These are phyloP conservation scores for Blastobotrys elegans DNA, from an alignment of 1,139 yeast genomes.

Conservation along the genomic window DNA sequence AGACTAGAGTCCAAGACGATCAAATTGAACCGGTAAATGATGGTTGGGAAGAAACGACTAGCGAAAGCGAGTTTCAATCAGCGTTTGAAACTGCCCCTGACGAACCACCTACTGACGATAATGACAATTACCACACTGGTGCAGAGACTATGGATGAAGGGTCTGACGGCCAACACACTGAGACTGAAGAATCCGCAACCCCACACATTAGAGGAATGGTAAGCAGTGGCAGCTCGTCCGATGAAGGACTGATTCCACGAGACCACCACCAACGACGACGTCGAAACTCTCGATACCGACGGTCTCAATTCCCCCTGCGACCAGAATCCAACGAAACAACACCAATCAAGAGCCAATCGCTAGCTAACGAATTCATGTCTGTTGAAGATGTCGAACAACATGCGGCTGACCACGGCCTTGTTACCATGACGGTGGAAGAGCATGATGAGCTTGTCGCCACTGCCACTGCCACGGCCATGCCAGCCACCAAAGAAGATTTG, in stretches of 20 bases:
- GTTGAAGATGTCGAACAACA: constrained; percentile 43
- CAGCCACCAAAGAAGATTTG: constrained; percentile 11
- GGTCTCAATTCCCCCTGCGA: constrained; percentile 8
- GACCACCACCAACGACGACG: constrained; percentile 9
- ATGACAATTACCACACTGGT: constrained; percentile 34
- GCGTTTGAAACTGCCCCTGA: constrained; percentile 34
- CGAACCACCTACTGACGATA: constrained; percentile 31
- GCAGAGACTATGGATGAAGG: constrained; percentile 31
- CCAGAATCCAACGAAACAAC: constrained; percentile 17
- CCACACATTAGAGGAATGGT: constrained; percentile 1
- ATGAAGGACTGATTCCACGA: constrained; percentile 9
- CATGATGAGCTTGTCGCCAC: constrained; percentile 33
- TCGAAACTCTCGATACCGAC: constrained; percentile 14
- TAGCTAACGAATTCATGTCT: constrained; percentile 32
- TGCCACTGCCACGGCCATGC: constrained; percentile 9
- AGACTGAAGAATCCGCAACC: constrained; percentile 25
- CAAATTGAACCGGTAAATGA: constrained; percentile 12
- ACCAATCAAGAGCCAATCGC: constrained; percentile 19
- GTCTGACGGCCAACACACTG: constrained; percentile 35
- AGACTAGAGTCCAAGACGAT: constrained; percentile 10
- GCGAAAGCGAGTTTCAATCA: constrained; percentile 31
- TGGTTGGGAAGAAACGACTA: constrained; percentile 28
- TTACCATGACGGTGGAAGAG: constrained; percentile 46
- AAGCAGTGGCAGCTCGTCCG: constrained; percentile 11
- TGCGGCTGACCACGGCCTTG: constrained; percentile 47